Evolutionary conservation across 495 filamentous ascomycete species (phyloP).

Genomic region (Penicillium argentinense): DNA sequence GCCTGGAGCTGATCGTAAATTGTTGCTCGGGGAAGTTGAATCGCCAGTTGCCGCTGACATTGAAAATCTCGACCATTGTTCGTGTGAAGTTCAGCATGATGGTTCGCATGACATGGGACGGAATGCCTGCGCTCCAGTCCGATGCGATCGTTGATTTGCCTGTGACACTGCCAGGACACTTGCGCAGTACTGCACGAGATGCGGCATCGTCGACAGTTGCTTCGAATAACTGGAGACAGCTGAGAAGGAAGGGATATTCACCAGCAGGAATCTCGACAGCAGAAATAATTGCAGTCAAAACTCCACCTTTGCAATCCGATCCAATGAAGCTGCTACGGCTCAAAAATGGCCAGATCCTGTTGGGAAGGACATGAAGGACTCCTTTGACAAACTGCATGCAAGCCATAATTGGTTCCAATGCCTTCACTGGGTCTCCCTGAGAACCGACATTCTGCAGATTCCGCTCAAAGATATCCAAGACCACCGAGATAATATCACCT

Average conservation of each 20-base stretch:
- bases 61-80: conserved; percentile 74
- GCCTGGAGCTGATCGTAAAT: conserved; percentile 55
- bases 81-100: conserved; percentile 70
- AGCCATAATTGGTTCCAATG: conserved; percentile 62
- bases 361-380: conserved; percentile 68
- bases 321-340: conserved; percentile 74
- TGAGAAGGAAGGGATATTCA: conserved; percentile 73
- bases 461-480: conserved; percentile 82
- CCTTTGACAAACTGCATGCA: conserved; percentile 78
- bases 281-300: conserved; percentile 70
- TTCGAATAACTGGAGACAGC: conserved; percentile 70
- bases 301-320: conserved; percentile 67
- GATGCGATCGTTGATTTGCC: conserved; percentile 52
- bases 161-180: conserved; percentile 51
- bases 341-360: conserved; percentile 86
- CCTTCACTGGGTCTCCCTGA: conserved; percentile 48
- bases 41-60: conserved; percentile 79
- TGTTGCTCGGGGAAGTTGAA: conserved; percentile 68
- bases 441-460: conserved; percentile 63
- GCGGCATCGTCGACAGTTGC: conserved; percentile 74
- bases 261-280: conserved; percentile 72
- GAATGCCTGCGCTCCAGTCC: conserved; percentile 66
- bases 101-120: conserved; percentile 72
- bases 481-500: conserved; percentile 75
- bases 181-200: conserved; percentile 68